phyloP scores from a whole-genome alignment of 768 basidiomycete genomes.

The Candolleomyces eurysporus region DNA sequence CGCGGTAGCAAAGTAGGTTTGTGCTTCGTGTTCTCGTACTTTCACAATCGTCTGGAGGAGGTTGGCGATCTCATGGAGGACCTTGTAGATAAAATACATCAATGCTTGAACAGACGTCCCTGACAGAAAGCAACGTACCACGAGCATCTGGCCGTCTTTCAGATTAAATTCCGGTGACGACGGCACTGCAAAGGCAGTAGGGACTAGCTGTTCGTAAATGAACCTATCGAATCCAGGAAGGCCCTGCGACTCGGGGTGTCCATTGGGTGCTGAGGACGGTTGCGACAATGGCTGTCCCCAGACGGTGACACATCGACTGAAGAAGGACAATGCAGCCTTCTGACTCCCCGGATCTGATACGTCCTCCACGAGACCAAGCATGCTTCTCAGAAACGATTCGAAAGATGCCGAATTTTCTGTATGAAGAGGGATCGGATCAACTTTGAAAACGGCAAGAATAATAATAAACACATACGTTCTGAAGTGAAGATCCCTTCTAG shows the following conservation, averaged over 20 bases:
- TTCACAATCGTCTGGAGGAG: conserved; percentile 78
- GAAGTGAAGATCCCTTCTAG: conserved; percentile 86
- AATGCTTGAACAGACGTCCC: not conserved
- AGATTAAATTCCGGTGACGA: conserved; percentile 79
- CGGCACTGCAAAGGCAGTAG: conserved; percentile 78
- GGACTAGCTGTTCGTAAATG: conserved; percentile 83
- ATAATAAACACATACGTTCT: conserved; percentile 55
- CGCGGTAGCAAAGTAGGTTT: conserved; percentile 71
- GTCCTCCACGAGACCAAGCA: conserved; percentile 73
- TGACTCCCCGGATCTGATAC: conserved; percentile 73
- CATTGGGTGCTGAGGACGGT: conserved; percentile 26
- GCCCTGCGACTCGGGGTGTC: conserved; percentile 24
- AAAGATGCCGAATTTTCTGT: conserved; percentile 54
- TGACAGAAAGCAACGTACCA: conserved; percentile 52
- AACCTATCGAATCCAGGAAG: conserved; percentile 92
- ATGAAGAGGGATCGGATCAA: conserved; percentile 2
- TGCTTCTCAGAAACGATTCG: conserved; percentile 72
- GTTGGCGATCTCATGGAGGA: conserved; percentile 85
- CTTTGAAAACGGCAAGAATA: not conserved
- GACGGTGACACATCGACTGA: conserved; percentile 60
- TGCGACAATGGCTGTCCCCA: conserved; percentile 57
- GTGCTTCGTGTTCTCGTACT: conserved; percentile 78
- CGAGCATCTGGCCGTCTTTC: conserved; percentile 83
- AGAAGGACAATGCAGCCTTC: conserved; percentile 77
- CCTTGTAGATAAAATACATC: conserved; percentile 44